phyloP scores from a whole-genome alignment of 257 asterid species.

The Thymus mandschuricus region DNA sequence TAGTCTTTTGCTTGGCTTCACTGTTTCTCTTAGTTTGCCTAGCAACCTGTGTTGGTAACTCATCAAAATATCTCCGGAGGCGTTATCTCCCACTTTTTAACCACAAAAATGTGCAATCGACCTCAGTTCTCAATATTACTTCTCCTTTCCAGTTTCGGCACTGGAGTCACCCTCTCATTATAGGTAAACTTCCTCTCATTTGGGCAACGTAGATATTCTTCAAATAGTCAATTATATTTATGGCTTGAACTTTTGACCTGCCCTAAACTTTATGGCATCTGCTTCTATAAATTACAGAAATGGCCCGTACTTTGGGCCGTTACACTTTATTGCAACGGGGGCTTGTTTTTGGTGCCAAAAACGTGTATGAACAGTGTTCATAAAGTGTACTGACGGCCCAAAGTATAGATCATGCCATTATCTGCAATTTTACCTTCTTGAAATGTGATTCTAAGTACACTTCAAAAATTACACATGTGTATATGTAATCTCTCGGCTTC shows the following conservation, averaged over 20 bases:
- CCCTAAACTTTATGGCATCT: too few species aligned
- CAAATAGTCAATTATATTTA: too few species aligned
- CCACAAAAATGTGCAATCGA: conserved; percentile 55
- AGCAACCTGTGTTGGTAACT: conserved; percentile 48
- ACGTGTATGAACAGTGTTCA: too few species aligned
- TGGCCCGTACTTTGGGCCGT: too few species aligned
- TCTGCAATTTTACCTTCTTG: background rate
- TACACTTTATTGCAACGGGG: too few species aligned
- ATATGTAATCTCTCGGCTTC: background rate
- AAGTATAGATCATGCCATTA: too few species aligned
- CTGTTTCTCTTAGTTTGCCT: conserved; percentile 57
- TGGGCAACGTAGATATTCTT: background rate
- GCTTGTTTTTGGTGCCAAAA: too few species aligned
- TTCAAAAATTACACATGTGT: background rate
- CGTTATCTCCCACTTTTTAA: conserved; percentile 69
- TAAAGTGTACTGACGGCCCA: too few species aligned
- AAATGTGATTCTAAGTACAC: background rate
- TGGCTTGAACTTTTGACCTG: too few species aligned
- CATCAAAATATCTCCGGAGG: conserved; percentile 60
- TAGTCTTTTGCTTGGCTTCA: conserved; percentile 54
- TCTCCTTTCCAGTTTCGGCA: conserved; percentile 71
- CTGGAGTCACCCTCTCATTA: conserved; percentile 76
- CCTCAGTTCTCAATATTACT: conserved; percentile 64
- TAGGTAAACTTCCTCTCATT: conserved; percentile 50
- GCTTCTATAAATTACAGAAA: too few species aligned